phyloP scores from a whole-genome alignment of 495 filamentous ascomycete genomes.

The Trichoderma reesei region DNA sequence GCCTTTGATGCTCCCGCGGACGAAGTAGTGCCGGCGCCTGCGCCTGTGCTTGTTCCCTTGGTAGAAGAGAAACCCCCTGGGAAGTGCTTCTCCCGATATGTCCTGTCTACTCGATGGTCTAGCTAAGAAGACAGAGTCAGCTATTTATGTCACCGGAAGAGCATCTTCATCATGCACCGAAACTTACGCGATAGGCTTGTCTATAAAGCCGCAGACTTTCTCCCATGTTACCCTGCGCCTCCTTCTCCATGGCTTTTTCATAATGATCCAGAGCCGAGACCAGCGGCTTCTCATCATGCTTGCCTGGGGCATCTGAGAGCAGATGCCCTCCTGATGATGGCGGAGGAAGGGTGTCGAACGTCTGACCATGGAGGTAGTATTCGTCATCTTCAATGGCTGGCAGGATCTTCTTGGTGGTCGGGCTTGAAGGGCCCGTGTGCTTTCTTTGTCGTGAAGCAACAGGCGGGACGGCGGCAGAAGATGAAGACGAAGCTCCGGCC shows the following conservation, averaged over 20 bases:
- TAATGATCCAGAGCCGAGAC: conserved; percentile 84
- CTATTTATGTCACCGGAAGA: not conserved
- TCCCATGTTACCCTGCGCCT: conserved; percentile 72
- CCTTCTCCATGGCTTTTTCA: conserved; percentile 82
- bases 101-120: conserved; percentile 1
- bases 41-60: too few relatives aligned
- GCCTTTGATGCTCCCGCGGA: not conserved
- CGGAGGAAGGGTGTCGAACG: conserved; percentile 27
- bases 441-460: conserved; percentile 13
- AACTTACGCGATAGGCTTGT: conserved; percentile 69
- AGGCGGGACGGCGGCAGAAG: conserved; percentile 14
- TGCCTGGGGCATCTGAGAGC: conserved; percentile 14
- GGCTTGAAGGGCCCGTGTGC: not conserved
- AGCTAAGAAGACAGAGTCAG: not conserved
- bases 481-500: conserved; percentile 11
- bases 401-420: conserved; percentile 3
- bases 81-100: conserved; percentile 12
- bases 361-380: conserved; percentile 27
- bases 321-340: not conserved
- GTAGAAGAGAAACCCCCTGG: not conserved
- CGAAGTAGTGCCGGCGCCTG: not conserved
- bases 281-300: conserved; percentile 39
- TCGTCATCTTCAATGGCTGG: conserved; percentile 26
- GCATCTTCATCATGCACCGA: not conserved
- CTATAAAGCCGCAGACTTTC: conserved; percentile 86